Percentiles rank a stretch among this genome's conserved stretches.
phyloP scores from a whole-genome alignment of 2,329 filamentous ascomycete species.

The Calonectria hawksworthii region DNA sequence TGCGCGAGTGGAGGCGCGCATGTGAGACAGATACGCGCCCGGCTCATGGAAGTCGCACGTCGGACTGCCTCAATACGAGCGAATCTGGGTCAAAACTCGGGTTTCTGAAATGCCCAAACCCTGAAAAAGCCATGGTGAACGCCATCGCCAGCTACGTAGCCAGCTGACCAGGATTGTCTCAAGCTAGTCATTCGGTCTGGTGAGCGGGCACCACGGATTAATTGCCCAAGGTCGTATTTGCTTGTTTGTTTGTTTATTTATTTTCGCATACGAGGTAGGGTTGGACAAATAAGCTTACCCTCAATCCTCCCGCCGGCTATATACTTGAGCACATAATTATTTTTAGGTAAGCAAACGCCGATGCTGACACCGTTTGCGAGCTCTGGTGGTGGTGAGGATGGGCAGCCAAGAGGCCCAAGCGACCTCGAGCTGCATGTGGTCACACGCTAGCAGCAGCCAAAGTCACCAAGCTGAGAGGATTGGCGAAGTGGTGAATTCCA shows the following conservation, averaged over 20 bases:
- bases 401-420: not conserved
- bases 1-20: not conserved
- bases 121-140: not conserved
- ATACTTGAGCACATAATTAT: not conserved
- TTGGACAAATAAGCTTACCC: not conserved
- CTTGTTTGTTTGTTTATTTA: not conserved
- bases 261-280: not conserved
- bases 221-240: not conserved
- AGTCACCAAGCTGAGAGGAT: not conserved
- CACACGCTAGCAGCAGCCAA: not conserved
- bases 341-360: not conserved
- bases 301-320: not conserved
- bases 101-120: not conserved
- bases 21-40: not conserved
- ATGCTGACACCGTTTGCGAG: not conserved
- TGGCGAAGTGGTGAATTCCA: not conserved
- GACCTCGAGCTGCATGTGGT: no score
- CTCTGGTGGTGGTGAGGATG: not conserved
- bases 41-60: not conserved
- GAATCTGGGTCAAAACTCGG: no score
- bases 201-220: not conserved
- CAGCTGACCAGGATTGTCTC: not conserved
- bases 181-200: not conserved
- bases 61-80: not conserved
- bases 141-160: not conserved